Base-by-base conservation (phyloP, 2,329 filamentous ascomycete species). In the Trichoderma harzianum region DNA sequence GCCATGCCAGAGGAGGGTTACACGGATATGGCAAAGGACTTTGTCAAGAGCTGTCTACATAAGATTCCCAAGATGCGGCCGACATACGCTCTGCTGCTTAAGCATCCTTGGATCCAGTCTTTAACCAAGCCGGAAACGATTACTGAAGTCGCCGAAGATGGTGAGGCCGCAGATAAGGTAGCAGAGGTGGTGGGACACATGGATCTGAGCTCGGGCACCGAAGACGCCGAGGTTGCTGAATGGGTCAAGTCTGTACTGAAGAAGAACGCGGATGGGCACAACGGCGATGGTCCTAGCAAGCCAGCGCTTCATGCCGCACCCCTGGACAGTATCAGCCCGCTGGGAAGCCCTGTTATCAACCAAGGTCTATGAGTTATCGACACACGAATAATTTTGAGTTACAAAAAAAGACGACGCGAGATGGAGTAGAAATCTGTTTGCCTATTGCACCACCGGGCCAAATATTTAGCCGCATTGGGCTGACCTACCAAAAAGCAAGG, bases 31-130 rank as follows among this genome's bases (percentile, higher is more conserved):
- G 94, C 95, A 2, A 91, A 91, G 70, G 92, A 95, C 77, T 99
- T 99, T 82, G 95, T 99, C 28, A 87, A 88, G 51, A 91, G 91
- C 58, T 98, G 96, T 80, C 86, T 99, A 61, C 94, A 98, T 85
- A 99, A 99, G 82, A 92, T 93, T 26, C 93, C 96, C 10, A 93
- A 93, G 76, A 89, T 97, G 72, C 90, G 96, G n/a, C 95, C 95
- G n/a, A 96, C 93, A 0, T 99, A 99, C 79, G 90, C 92, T 66
- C 94, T 93, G 86, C 88, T 99, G 6, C 87, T 99, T 12, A 90
- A 93, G 77, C 95, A 98, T 79, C 90, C 93, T 32, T 99, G 96
- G 96, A 87, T 99, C 6, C 87, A 90, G 10, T 86, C 89, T 1
- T 85, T 97, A 47, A 88, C 91, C 74, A 92, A 94, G 76, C 93